Base-by-base conservation (phyloP, 2,329 filamentous ascomycete species). In the Alternaria ethzedia region DNA sequence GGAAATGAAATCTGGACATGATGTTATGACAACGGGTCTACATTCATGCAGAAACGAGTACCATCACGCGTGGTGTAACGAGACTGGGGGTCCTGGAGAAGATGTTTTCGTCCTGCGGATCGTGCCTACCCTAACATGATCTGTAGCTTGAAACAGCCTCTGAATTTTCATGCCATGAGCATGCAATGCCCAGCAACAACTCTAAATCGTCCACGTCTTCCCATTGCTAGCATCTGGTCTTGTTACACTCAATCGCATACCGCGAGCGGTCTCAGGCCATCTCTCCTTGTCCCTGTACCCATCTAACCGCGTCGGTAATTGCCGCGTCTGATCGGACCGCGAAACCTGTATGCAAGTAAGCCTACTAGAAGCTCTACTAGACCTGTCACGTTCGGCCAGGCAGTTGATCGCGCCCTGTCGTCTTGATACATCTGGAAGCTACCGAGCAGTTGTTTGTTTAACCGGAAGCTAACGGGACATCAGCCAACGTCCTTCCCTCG, bases 391-490 rank as follows among this genome's bases (percentile, higher is more conserved):
- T 47, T 41, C 26, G 45, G 55, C 17, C 43, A 49, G 60, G 56
- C 49, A 43, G 56, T 32, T 32, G 36, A 36, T 25, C 32, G 41
- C 43, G 45, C 41, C 28, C 47, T 41, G 47, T 23, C 55, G 32
- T 36, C 32, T n/a, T 36, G 32, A 36, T 30, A 30, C 45, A 25
- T 26, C 47, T 66, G 46, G 47, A 54, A 55, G 26, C 62, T 57
- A 47, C 49, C 44, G 43, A 46, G 54, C 54, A 51, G 36, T 43
- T 41, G 47, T 50, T 32, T 44, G 13, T 43, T 20, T 41, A 17
- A 25, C 55, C 59, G 55, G 50, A 56, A 49, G 59, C 62, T 63
- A 59, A 67, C 63, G 59, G 50, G 54, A 63, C 60, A 54, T 57
- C 61, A 61, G 59, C 61, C 44, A 49, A 54, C 23, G 59, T 64